phyloP scores from a whole-genome alignment of 2,329 filamentous ascomycete genomes.

The Triangularia verruculosa region DNA sequence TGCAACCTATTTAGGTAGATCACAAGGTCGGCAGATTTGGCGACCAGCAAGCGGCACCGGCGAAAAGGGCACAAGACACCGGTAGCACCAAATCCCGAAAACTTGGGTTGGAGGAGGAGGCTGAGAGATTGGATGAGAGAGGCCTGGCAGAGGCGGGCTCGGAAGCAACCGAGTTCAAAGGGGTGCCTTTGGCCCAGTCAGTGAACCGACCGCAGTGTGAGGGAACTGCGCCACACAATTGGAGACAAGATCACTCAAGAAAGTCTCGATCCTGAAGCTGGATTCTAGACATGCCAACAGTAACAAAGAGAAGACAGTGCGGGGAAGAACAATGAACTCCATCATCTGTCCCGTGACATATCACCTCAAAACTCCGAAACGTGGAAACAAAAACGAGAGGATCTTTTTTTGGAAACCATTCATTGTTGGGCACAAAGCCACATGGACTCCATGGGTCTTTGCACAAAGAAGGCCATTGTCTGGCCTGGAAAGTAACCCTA shows the following conservation, averaged over 20 bases:
- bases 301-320: background rate
- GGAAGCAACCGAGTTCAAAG: background rate
- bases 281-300: background rate
- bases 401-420: background rate
- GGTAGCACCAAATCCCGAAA: background rate
- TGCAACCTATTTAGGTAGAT: background rate
- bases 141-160: background rate
- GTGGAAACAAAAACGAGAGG: background rate
- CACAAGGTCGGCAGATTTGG: background rate
- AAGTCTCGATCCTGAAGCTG: background rate
- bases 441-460: background rate
- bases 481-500: too few species aligned
- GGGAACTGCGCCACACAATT: background rate
- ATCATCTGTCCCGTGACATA: background rate
- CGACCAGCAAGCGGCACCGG: too few species aligned
- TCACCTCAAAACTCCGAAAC: background rate
- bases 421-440: background rate
- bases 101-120: background rate
- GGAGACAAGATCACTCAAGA: background rate
- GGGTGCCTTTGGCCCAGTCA: background rate
- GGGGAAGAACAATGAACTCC: background rate
- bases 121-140: background rate
- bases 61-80: background rate
- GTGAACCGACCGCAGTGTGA: background rate
- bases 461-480: background rate